phyloP scores from a whole-genome alignment of 2,329 filamentous ascomycete species.

The Xylogone sp. region DNA sequence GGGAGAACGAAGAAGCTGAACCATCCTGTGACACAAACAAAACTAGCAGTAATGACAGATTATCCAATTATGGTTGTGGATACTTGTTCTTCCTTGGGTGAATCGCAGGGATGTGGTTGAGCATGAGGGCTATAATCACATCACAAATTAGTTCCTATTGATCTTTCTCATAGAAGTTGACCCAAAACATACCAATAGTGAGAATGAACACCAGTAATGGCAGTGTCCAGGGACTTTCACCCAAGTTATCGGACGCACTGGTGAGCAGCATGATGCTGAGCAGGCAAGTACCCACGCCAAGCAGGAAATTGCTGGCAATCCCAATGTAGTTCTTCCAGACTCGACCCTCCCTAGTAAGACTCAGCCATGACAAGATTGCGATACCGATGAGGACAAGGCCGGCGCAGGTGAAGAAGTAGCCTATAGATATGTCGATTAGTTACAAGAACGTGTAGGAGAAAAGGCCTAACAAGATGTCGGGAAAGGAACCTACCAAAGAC shows the following conservation, averaged over 20 bases:
- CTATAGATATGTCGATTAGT: background rate
- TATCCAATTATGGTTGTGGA: background rate
- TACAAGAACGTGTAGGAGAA: too few species aligned
- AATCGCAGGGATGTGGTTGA: background rate
- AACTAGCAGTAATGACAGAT: too few species aligned
- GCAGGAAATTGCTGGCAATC: background rate
- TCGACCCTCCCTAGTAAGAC: slow-evolving; percentile 18
- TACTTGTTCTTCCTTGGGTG: background rate
- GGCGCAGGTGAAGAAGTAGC: background rate
- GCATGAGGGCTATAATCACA: background rate
- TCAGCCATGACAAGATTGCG: background rate
- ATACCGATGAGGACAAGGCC: background rate
- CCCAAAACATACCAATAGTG: background rate
- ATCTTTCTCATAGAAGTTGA: background rate
- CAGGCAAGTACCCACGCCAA: background rate
- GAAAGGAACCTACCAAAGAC: background rate
- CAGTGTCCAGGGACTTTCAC: background rate
- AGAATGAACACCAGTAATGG: background rate
- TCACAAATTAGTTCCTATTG: background rate
- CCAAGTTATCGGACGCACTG: background rate
- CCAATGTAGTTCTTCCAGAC: background rate
- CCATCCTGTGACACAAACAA: background rate
- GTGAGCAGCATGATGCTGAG: background rate
- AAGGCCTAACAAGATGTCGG: too few species aligned
- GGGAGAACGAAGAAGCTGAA: too few species aligned